Base-by-base conservation (phyloP, 345 rosid species). In the Rhizophora apiculata region DNA sequence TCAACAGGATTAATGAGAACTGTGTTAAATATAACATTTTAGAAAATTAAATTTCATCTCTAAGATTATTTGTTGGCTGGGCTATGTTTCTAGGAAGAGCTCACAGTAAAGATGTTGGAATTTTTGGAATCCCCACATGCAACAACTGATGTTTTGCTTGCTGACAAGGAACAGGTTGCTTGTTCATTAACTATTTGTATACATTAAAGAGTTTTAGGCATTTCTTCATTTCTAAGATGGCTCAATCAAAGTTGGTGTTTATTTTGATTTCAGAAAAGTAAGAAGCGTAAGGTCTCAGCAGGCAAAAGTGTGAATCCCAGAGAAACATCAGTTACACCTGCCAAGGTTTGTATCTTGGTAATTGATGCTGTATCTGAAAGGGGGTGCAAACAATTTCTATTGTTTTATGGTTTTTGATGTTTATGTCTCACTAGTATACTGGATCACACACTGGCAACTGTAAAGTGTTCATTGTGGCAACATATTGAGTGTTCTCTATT, bases 41-140 rank as follows among this genome's bases (percentile, higher is more conserved):
- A 63, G 16, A 39, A 27, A 19, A 71, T 27, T 51, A 48, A 26
- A 67, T 58, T 67, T 63, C 46, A 68, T 43, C 65, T 74, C 48
- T 13, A 26, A 15, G 62, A 24, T 63, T 46, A 59, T 69, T 68
- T 60, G 30, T 64, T 52, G 32, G 8, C 26, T 77, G 63, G 62
- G 53, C 32, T 48, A 32, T 68, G 36, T 62, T 70, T 63, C 32
- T 74, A 95, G 97, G 99, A 95, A 78, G 99, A 92, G 59, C 79
- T 89, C 71, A 83, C 97, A 61, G 92, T 81, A 21, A 95, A 87
- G 78, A 79, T 95, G 70, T 79, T 95, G 82, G 97, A 90, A 32
- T 95, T 95, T 73, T 74, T 95, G 85, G 99, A 92, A 81, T 89
- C 85, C 22, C 99, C 99, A 39, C 92, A 85, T 72, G 79, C 86